These are phyloP conservation scores for Trichoderma sp. DNA, from an alignment of 2,329 filamentous ascomycete species.

Conservation along the genomic window DNA sequence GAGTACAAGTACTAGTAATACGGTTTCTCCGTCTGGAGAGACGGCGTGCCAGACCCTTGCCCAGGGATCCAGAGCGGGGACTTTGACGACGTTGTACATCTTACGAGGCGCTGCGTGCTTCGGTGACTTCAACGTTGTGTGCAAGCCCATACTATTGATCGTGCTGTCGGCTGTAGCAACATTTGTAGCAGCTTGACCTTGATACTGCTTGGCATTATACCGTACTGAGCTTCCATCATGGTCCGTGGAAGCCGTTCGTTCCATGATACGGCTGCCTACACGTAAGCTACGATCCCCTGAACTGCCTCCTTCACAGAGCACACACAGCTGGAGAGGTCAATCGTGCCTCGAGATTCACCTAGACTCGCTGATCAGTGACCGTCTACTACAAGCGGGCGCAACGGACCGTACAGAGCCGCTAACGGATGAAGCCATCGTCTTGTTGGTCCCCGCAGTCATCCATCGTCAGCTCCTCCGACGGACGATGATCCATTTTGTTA, in stretches of 20 bases:
- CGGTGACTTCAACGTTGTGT: too few relatives aligned
- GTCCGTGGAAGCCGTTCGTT: not conserved
- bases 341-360: slow-evolving; percentile 15
- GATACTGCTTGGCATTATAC: too few relatives aligned
- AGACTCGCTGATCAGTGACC: slow-evolving; percentile 8
- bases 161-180: too few relatives aligned
- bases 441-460: slow-evolving; percentile 26
- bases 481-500: slow-evolving; percentile 16
- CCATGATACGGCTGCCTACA: not conserved
- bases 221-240: not conserved
- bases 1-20: not conserved
- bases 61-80: slow-evolving; percentile 4
- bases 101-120: not conserved
- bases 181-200: too few relatives aligned
- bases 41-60: slow-evolving; percentile 17
- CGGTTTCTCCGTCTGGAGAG: slow-evolving; percentile 20
- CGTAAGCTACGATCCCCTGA: too few relatives aligned
- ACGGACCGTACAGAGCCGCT: slow-evolving; percentile 27
- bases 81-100: not conserved
- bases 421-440: slow-evolving; percentile 20
- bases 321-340: not conserved
- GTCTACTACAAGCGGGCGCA: slow-evolving; percentile 23
- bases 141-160: too few relatives aligned
- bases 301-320: not conserved
- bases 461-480: slow-evolving; percentile 16